Evolutionary conservation across 129 eudicot genomes (phyloP), one percentile per base, ranked within the genome.

Genomic region (Tanacetum coccineum): DNA sequence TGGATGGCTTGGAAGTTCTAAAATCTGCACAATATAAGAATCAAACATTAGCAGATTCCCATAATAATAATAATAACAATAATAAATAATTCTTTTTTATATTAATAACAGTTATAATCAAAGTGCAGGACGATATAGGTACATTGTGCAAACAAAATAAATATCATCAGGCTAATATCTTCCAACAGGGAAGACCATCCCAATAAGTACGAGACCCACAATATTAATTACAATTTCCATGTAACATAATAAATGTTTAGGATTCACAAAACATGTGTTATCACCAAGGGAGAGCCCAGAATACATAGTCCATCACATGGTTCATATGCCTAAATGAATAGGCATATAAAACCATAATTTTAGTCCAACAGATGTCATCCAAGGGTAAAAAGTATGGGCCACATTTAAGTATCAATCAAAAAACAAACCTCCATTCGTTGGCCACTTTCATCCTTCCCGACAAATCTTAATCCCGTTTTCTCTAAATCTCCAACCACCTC

Each of bases 391-490:
- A 32, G 62, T 52, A 62, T 21, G 18, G 10, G 60, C 12, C 14
- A 53, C 2, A 53, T 22, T 6, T 62, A 36, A 36, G 62, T 39
- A 48, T 15, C 32, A 30, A 54, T 72, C 2, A 52, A 39, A 67
- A 17, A 73, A 71, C 82, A 58, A 51, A 88, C 98, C 98, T 93
- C 98, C 98, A 93, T 93, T 56, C 98, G 81, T 61, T 88, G 84
- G 62, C 96, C 92, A 79, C 77, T 88, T 81, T 93, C 98, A 84
- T 93, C 98, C 79, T 76, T 93, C 68, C 98, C 98, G 13, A 88
- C 98, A 82, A 93, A 93, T 53, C 70, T 84, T 73, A 93, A 71
- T 21, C 96, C 96, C 65, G 89, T 87, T 80, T 81, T 82, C 76
- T 88, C 96, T 62, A 93, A 56, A 51, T 70, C 73, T 62, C 73